Evolutionary conservation across 345 rosid genomes (phyloP), one percentile per base, ranked within the genome.

Genomic region (Orychophragmus violaceus): DNA sequence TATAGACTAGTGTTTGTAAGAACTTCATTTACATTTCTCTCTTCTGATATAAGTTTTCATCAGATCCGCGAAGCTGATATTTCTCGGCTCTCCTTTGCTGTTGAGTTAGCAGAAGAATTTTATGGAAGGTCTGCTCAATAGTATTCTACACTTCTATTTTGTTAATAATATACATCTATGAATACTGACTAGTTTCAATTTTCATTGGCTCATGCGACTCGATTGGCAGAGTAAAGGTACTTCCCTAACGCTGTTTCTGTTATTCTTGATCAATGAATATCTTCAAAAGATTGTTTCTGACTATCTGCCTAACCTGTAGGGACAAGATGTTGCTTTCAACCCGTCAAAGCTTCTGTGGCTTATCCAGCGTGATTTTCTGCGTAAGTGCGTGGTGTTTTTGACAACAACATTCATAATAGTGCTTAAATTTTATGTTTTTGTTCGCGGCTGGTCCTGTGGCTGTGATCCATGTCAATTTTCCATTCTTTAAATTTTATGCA

Each of bases 1-100:
- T n/a, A n/a, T n/a, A n/a, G n/a, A 4, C 29, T 2, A 53, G 49
- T 42, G 17, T 45, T 55, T 55, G 6, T 45, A 52, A 62, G 42
- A 61, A 54, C 22, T 45, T 63, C 32, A 33, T 63, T 18, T 37
- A 36, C 60, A 32, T 37, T 18, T 72, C 65, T n/a, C n/a, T 56
- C 54, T 48, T 65, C 61, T 72, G 56, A 72, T 51, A 28, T 72
- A 56, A 41, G 24, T 50, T 65, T 16, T 59, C 66, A 41, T 64
- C 81, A 94, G 99, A 85, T 90, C 35, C 90, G 97, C 25, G 99
- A 94, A 83, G 99, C 99, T 77, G 99, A 94, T 58, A 88, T 94
- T 80, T 90, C 97, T 52, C 85, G 99, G 54, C 80, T 94, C 59
- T 94, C 99, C 75, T 94, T 94, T 80, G 99, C 99, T 70, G 95